Base-by-base conservation (phyloP, 768 basidiomycete genomes). In the Rhizopogon roseolus region DNA sequence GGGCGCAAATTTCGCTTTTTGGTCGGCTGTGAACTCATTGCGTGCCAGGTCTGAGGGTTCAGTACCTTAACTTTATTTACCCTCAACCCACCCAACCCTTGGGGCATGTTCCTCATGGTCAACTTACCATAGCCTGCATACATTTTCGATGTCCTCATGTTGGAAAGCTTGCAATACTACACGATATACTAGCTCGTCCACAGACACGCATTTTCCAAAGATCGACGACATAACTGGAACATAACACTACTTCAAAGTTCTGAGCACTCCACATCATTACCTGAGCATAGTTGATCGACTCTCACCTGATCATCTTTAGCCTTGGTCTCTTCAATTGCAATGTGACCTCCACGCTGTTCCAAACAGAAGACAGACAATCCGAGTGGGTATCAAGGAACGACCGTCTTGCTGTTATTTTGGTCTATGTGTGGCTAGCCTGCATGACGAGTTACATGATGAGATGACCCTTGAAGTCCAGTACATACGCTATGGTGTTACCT, bases 1-100 rank as follows among this genome's bases (percentile, higher is more conserved):
- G 29, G 22, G 51, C 51, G 57, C 68, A 51, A 66, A 62, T 58
- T 57, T 25, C 29, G 14, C 10, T 3, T 11, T 17, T 17, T 48
- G 46, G 29, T 48, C 34, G 34, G 46, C 34, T 48, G 5, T 29
- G 29, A 34, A 19, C 45, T 13, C 13, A 46, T 32, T 7, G 8
- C 9, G 29, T 22, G 34, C 46, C 19, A 19, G 38, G 38, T 6
- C 6, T n/a, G 16, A 7, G 38, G 16, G 32, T 19, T 19, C 7
- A 11, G 17, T 14, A 14, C 13, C 17, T 17, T 46, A 46, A 17
- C 17, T 13, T 32, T 7, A 13, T 17, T 34, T 13, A 1, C 34
- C 10, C 11, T 34, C 34, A 11, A 13, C 34, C 34, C 34, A n/a
- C n/a, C n/a, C n/a, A n/a, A n/a, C n/a, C n/a, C n/a, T n/a, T n/a